Evolutionary conservation across 352 stramenopile species (phyloP), one percentile per base, ranked within the genome.

Genomic region (Globisporangium nagaii): DNA sequence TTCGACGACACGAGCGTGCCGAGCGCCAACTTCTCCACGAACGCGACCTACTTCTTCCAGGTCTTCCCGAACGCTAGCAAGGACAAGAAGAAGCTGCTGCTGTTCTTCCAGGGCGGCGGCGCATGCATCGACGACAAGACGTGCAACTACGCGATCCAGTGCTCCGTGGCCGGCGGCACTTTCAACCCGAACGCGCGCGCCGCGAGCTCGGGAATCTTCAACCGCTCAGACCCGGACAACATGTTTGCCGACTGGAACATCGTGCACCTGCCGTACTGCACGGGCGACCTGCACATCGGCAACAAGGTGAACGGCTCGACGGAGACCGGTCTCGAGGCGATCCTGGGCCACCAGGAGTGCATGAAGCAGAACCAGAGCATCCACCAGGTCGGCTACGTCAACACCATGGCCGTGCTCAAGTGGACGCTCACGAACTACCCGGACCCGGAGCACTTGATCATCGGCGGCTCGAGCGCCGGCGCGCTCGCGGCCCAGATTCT

Each of bases 211-310:
- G 79, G 75, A 2, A 49, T 90, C n/a, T 62, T 90, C 32, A 84
- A 87, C 62, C 74, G 70, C 32, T 73, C 75, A 13, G 65, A 84
- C 56, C 58, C 73, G 22, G 39, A 79, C n/a, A 90, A 90, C 59
- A 46, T 79, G n/a, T 88, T 88, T 47, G 79, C 81, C 46, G 74
- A 86, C 63, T 90, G 75, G 66, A 86, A 86, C 63, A 86, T 88
- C 40, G 74, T 90, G 15, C 74, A 86, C 63, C 43, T 87, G 37
- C 75, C 76, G 7, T 90, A 90, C 63, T 90, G 79, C 66, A 88
- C 79, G 39, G 79, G 79, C 28, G 79, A 88, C 60, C 56, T 90
- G 46, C 77, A 90, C 59, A 40, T 90, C 8, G 79, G 79, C 44
- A 79, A 63, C 58, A 45, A 59, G 25, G 40, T 71, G 8, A 43